phyloP scores from a whole-genome alignment of 2,329 filamentous ascomycete genomes.

The Pyrenochaeta sp. region DNA sequence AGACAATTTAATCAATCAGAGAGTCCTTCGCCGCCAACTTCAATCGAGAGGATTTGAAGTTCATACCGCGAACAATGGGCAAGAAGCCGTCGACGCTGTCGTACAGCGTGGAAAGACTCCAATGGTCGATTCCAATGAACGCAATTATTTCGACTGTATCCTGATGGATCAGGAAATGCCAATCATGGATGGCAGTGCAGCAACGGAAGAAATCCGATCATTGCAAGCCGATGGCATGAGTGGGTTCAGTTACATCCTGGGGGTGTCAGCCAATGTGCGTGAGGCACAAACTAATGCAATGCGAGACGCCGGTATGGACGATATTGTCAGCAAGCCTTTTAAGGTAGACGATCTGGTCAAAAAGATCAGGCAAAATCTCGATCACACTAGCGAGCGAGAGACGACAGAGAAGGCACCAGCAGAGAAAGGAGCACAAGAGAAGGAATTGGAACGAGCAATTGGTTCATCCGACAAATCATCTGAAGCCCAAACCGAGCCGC shows the following conservation, averaged over 20 bases:
- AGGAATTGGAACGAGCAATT: background rate
- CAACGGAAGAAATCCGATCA: constrained; percentile 49
- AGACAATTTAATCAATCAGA: constrained; percentile 59
- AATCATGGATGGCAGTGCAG: constrained; percentile 52
- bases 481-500: too few species aligned
- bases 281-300: constrained; percentile 43
- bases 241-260: constrained; percentile 45
- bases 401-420: background rate
- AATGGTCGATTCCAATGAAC: constrained; percentile 15
- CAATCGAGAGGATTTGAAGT: constrained; percentile 53
- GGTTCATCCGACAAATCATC: too few species aligned
- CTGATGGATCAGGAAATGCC: constrained; percentile 57
- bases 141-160: constrained; percentile 50
- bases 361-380: constrained; percentile 28
- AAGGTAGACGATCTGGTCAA: constrained; percentile 45
- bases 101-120: constrained; percentile 30
- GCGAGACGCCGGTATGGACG: constrained; percentile 48
- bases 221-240: constrained; percentile 44
- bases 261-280: constrained; percentile 50
- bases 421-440: background rate
- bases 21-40: constrained; percentile 58
- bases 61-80: constrained; percentile 53
- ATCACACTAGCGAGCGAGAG: constrained; percentile 1
- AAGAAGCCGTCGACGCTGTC: constrained; percentile 53
- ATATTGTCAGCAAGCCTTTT: constrained; percentile 50